Evolutionary conservation across 225 moss, liverwort and hornwort species (phyloP).

Genomic region (Antitrichia curtipendula): DNA sequence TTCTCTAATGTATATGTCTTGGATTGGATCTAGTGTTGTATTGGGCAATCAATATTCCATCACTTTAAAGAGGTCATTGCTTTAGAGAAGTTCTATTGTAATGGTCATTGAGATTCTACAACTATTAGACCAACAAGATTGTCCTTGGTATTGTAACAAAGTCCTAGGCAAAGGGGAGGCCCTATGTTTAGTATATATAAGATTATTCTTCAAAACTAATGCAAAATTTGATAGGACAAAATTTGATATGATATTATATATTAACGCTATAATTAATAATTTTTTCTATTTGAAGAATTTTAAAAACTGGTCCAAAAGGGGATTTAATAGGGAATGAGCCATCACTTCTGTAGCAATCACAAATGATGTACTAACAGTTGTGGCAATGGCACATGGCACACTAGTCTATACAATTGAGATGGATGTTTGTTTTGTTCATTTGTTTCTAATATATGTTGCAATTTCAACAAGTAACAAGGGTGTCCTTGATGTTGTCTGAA

Average conservation of each 20-base stretch:
- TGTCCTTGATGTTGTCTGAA: fast-evolving
- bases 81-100: no score
- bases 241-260: no score
- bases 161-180: no score
- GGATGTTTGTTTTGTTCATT: neutral
- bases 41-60: no score
- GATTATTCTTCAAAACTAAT: neutral
- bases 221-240: neutral
- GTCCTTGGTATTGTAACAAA: no score
- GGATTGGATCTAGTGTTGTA: no score
- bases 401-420: no score
- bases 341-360: neutral
- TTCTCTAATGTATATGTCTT: no score
- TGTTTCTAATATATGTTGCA: fast-evolving
- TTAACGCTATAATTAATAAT: neutral
- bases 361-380: neutral
- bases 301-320: fast-evolving
- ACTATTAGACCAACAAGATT: no score
- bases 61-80: no score
- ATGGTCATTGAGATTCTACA: no score
- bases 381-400: fast-evolving
- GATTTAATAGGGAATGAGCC: neutral
- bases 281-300: neutral
- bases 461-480: fast-evolving
- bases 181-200: neutral